Base-by-base conservation (phyloP, 108 stramenopile genomes). In the Cyclostephanos tholiformis region DNA sequence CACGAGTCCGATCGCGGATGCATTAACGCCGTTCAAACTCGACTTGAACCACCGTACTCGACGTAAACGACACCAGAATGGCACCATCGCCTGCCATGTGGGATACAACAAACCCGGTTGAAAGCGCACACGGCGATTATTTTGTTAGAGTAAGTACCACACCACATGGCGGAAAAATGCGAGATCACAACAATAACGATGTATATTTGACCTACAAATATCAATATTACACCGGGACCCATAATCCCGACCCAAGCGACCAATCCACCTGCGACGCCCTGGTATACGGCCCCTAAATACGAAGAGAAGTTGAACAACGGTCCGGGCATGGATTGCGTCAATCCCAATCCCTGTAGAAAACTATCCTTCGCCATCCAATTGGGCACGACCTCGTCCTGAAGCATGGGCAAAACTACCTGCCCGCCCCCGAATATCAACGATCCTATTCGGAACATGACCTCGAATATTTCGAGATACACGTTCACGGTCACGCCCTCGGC, bases 341-440 rank as follows among this genome's bases (percentile, higher is more conserved):
- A 55, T 12, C 58, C 74, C 46, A 76, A 51, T 62, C 96, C 81
- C 77, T 86, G 82, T 74, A 91, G 53, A 80, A 91, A 90, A 76
- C 89, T 65, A 61, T 89, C 62, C 69, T 93, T 79, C 6, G 91
- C 92, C 79, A 97, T 89, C 95, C 95, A 96, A 8, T 65, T 67
- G 0, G 97, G 95, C 8, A 95, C 95, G 27, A 95, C 93, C 72
- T 96, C 97, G 60, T 83, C 84, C 57, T 96, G 89, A 4, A 97
- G 82, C 93, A 97, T 95, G 50, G 97, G 97, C 44, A 97, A 74
- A 38, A 97, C 93, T 9, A 96, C 95, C 75, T 93, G 91, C 36
- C 97, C 97, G 19, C 97, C 95, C 19, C 97, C 97, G 86, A 95
- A 97, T 60, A 97, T 94, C 64, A 96, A 85, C 20, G 77, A 82